Base-by-base conservation (phyloP, 768 basidiomycete genomes). In the Pulveroboletus sp. region DNA sequence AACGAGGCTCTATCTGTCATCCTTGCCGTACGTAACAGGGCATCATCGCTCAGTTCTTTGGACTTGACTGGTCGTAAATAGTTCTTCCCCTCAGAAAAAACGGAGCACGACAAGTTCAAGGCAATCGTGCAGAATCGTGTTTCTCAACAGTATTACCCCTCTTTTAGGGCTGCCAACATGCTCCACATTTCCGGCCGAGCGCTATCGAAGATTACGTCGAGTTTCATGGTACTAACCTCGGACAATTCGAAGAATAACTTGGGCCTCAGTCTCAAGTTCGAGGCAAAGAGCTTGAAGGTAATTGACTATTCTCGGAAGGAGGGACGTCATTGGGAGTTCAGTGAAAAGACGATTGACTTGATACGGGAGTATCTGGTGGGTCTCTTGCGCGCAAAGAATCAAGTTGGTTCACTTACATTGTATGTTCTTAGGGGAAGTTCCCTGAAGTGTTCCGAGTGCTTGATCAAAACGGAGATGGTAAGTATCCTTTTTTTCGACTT, bases 261-360 rank as follows among this genome's bases (percentile, higher is more conserved):
- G 28, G 96, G 96, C 3, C 77, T 99, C 37, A 91, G 89, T 64
- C 79, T 99, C 57, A 99, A 99, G 67, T 99, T 96, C 55, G 96
- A 99, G 62, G 89, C 82, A 11, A 98, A 96, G 69, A 80, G 83
- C 9, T 67, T 93, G 59, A 99, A 98, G 69, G 96, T 99, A 1
- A 76, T 96, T 39, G 89, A 90, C 54, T 97, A 96, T 69, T 86
- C 93, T 7, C 78, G 82, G 53, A 94, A 95, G 69, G 81, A 85
- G 27, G 86, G 84, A 8, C 73, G 83, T 8, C 76, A 81, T 31
- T 99, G 95, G 96, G 94, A 99, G 63, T 98, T 87, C 62, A 95
- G 92, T 59, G 81, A 92, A 51, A 89, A 84, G 63, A 86, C 95
- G 0, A 70, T 94, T 35, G 75, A 85, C 24, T 77, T 97, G 15